Evolutionary conservation across 140 eudicot genomes (phyloP).

Genomic region (Flaveria floridana): DNA sequence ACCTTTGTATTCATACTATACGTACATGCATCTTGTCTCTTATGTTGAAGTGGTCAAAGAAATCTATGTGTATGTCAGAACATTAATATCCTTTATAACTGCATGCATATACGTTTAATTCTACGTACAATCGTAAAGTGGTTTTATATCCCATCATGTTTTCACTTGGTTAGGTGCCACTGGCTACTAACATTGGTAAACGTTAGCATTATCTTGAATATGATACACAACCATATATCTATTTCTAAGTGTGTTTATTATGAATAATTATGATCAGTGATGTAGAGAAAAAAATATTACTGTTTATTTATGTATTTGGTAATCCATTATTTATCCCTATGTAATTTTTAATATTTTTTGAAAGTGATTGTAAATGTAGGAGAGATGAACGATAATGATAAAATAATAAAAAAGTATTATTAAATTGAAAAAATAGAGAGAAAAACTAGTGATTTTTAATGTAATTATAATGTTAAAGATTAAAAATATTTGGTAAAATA

Average conservation of each 20-base stretch:
- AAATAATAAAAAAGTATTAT: too few species aligned
- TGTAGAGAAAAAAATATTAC: too few species aligned
- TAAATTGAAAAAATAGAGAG: too few species aligned
- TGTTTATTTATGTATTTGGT: too few species aligned
- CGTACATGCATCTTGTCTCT: neutral
- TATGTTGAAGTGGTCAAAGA: slow-evolving; percentile 14
- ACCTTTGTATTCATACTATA: neutral
- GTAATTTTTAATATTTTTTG: too few species aligned
- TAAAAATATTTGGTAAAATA: neutral
- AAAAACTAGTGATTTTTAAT: too few species aligned
- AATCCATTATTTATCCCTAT: too few species aligned
- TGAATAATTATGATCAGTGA: too few species aligned
- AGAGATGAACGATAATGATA: too few species aligned
- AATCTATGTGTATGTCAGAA: slow-evolving; percentile 7
- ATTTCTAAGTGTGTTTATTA: too few species aligned
- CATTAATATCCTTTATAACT: neutral
- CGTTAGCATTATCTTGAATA: neutral
- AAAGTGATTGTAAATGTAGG: too few species aligned
- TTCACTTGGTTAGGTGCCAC: slow-evolving; percentile 10
- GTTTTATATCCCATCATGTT: neutral
- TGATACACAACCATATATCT: neutral
- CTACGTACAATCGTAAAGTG: neutral
- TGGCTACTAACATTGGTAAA: neutral
- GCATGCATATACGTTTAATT: neutral
- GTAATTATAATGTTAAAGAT: too few species aligned